Conservation (phyloP, 768 basidiomycete species). For the Trametes gibbosa region DNA sequence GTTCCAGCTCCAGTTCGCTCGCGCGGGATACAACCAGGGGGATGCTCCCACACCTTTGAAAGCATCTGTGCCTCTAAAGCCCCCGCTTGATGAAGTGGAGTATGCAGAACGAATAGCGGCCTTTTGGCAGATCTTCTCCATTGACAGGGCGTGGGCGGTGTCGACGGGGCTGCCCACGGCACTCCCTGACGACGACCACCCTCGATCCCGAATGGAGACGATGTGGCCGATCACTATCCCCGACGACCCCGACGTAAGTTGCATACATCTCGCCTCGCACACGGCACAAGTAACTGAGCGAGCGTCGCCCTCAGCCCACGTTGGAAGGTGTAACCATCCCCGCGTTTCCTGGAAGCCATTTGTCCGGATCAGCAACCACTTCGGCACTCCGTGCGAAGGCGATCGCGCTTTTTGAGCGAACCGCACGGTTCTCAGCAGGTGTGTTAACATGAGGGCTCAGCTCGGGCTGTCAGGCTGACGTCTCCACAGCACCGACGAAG, state of each 20-base stretch:
- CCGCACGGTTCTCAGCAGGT: slow-evolving; percentile 44
- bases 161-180: slow-evolving; percentile 53
- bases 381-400: slow-evolving; percentile 48
- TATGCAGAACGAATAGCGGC: slow-evolving; percentile 47
- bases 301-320: background rate
- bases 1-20: slow-evolving; percentile 19
- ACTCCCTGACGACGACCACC: slow-evolving; percentile 48
- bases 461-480: background rate
- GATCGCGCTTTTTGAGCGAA: slow-evolving; percentile 51
- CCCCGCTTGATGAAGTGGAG: slow-evolving; percentile 40
- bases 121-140: slow-evolving; percentile 62
- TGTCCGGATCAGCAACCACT: slow-evolving; percentile 4
- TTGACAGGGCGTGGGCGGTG: slow-evolving; percentile 61
- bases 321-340: background rate
- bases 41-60: slow-evolving; percentile 16
- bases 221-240: slow-evolving; percentile 42
- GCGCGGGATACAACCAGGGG: slow-evolving; percentile 4
- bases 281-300: background rate
- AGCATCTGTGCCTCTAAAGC: slow-evolving; percentile 26
- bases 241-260: slow-evolving; percentile 24
- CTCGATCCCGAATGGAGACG: slow-evolving; percentile 49
- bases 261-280: too few species aligned
- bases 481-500: slow-evolving; percentile 26
- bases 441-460: slow-evolving; percentile 19
- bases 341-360: background rate